These are phyloP conservation scores for Hypoxylon trugodes DNA, from an alignment of 495 filamentous ascomycete genomes.

Conservation along the genomic window DNA sequence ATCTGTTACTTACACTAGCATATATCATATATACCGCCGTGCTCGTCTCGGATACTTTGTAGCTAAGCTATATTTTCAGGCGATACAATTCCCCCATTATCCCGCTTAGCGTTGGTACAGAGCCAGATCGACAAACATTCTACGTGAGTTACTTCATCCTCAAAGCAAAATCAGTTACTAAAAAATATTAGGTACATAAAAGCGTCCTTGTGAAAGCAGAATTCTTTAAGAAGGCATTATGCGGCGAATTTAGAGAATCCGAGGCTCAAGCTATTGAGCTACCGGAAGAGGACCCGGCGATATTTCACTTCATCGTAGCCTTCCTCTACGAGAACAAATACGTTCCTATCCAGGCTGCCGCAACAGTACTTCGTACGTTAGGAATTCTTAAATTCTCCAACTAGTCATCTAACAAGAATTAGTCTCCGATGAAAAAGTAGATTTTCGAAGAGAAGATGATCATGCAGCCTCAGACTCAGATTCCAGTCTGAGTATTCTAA, in stretches of 20 bases:
- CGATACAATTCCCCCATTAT: conserved; percentile 54
- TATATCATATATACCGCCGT: background rate
- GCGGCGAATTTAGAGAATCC: conserved; percentile 53
- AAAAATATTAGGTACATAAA: conserved; percentile 48
- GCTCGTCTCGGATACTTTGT: background rate
- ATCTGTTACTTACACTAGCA: background rate
- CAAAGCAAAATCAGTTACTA: background rate
- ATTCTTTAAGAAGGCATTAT: conserved; percentile 55
- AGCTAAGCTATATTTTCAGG: conserved; percentile 35
- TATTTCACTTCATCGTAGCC: conserved; percentile 59
- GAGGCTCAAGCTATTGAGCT: conserved; percentile 53
- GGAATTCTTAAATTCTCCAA: background rate
- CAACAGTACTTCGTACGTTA: conserved; percentile 48
- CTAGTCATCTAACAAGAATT: background rate
- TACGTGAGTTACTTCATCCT: conserved; percentile 42
- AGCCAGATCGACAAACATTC: conserved; percentile 49
- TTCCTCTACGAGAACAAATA: conserved; percentile 60
- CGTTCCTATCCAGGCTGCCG: conserved; percentile 51
- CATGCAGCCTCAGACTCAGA: conserved; percentile 47
- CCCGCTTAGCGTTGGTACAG: conserved; percentile 50
- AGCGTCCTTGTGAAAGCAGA: conserved; percentile 53
- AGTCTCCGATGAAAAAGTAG: conserved; percentile 51
- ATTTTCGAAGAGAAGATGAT: conserved; percentile 36
- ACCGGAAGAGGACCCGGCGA: conserved; percentile 58
- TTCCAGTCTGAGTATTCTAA: conserved; percentile 40